Evolutionary conservation across 371 early-diverging fungal species (phyloP).

Genomic region (Rhizopus sp.): DNA sequence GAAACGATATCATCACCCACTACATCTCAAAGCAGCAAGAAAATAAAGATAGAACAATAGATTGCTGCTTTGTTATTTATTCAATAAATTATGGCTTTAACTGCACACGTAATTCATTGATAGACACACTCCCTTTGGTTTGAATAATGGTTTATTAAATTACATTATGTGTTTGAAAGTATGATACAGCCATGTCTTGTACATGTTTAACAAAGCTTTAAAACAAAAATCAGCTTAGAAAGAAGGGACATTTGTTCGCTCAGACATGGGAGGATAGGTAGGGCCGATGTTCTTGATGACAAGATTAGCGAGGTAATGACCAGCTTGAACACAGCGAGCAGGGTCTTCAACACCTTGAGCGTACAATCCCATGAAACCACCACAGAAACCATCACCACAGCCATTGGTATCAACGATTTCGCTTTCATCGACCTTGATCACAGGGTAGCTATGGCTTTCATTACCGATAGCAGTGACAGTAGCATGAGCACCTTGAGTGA

Average conservation of each 20-base stretch:
- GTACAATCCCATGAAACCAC: slow-evolving; percentile 88
- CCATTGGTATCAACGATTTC: slow-evolving; percentile 97
- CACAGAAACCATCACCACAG: slow-evolving; percentile 96
- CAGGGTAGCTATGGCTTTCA: slow-evolving; percentile 65
- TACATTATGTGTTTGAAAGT: no score
- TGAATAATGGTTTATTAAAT: no score
- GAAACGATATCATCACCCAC: no score
- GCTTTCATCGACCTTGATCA: slow-evolving; percentile 62
- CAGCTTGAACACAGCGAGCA: slow-evolving; percentile 74
- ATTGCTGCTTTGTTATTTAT: no score
- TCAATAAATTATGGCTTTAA: no score
- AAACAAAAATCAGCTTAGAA: slow-evolving; percentile 28
- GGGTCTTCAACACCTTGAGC: slow-evolving; percentile 72
- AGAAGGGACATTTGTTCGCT: slow-evolving; percentile 43
- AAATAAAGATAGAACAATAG: no score
- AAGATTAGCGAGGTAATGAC: slow-evolving; percentile 88
- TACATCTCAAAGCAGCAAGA: no score
- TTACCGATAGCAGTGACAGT: slow-evolving; percentile 76
- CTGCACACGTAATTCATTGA: no score
- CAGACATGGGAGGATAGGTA: slow-evolving; percentile 68
- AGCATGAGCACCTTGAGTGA: slow-evolving; percentile 87
- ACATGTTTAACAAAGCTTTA: no score
- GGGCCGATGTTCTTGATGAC: slow-evolving; percentile 91
- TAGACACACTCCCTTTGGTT: no score
- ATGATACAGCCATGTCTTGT: no score